Evolutionary conservation across 345 rosid species (phyloP).

Genomic region (Pistacia integerrima): DNA sequence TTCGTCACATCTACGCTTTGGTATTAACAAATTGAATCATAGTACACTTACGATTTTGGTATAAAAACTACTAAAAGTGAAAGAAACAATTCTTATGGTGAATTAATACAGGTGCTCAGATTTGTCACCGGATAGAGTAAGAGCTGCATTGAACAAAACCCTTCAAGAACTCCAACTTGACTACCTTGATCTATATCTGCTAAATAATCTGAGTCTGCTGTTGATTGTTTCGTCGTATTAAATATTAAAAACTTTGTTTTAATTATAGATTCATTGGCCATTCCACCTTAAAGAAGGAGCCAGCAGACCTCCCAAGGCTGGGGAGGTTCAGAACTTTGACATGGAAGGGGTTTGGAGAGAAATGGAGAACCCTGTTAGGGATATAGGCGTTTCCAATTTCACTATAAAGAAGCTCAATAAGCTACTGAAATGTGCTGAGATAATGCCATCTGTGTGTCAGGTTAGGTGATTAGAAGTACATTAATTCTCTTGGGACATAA

Average conservation of each 20-base stretch:
- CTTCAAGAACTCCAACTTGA: conserved; percentile 60
- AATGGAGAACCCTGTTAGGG: conserved; percentile 61
- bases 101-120: conserved; percentile 43
- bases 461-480: conserved; percentile 16
- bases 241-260: neutral
- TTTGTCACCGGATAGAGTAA: conserved; percentile 51
- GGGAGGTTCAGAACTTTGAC: conserved; percentile 48
- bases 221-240: neutral
- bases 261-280: conserved; percentile 60
- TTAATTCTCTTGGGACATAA: too few species aligned
- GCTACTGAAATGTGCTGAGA: conserved; percentile 37
- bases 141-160: conserved; percentile 46
- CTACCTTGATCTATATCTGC: conserved; percentile 59
- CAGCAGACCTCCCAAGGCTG: conserved; percentile 48
- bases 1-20: conserved; percentile 60
- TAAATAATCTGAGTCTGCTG: conserved; percentile 3
- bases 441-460: conserved; percentile 53
- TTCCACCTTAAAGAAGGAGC: conserved; percentile 53
- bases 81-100: too few species aligned
- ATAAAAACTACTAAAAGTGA: too few species aligned
- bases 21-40: conserved; percentile 18
- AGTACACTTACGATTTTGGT: too few species aligned
- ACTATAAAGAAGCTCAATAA: conserved; percentile 49
- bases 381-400: conserved; percentile 54
- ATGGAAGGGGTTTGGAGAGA: conserved; percentile 69